These are phyloP conservation scores for Blastobotrys terrestris DNA, from an alignment of 805 yeast genomes.

Conservation along the genomic window DNA sequence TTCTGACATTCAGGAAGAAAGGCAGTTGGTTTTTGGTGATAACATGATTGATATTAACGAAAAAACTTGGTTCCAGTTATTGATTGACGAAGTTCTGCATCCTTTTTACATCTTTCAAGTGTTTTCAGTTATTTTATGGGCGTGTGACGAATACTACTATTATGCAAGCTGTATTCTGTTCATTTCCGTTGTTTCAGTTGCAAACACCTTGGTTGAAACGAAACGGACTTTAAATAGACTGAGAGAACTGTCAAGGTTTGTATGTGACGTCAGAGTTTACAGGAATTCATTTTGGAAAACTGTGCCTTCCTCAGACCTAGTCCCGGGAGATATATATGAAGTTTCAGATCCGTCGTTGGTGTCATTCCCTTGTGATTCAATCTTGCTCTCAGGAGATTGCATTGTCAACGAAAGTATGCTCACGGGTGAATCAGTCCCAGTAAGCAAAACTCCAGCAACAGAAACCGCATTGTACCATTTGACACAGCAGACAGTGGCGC, in stretches of 20 bases:
- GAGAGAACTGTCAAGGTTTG: constrained; percentile 63
- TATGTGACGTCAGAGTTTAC: constrained; percentile 81
- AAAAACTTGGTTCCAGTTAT: constrained; percentile 55
- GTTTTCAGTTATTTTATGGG: constrained; percentile 87
- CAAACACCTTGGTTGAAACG: constrained; percentile 82
- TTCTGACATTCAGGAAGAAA: constrained; percentile 58
- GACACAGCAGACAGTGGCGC: constrained; percentile 36
- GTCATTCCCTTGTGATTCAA: constrained; percentile 81
- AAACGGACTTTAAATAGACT: constrained; percentile 65
- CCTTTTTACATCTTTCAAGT: constrained; percentile 95
- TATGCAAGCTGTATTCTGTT: constrained; percentile 89
- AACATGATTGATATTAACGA: constrained; percentile 73
- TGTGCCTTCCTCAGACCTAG: constrained; percentile 66
- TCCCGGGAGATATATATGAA: constrained; percentile 95
- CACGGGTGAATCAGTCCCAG: constrained; percentile 98
- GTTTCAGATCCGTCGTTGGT: constrained; percentile 76
- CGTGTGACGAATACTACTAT: constrained; percentile 85
- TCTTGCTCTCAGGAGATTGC: constrained; percentile 84
- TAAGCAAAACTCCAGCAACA: constrained; percentile 66
- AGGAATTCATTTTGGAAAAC: constrained; percentile 92
- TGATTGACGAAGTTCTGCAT: constrained; percentile 84
- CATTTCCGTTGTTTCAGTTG: constrained; percentile 75
- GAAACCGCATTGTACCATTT: constrained; percentile 54
- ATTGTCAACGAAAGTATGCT: constrained; percentile 97
- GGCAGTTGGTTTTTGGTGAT: constrained; percentile 67